These are phyloP conservation scores for Phytopythium litorale DNA, from an alignment of 352 stramenopile genomes.

Conservation along the genomic window DNA sequence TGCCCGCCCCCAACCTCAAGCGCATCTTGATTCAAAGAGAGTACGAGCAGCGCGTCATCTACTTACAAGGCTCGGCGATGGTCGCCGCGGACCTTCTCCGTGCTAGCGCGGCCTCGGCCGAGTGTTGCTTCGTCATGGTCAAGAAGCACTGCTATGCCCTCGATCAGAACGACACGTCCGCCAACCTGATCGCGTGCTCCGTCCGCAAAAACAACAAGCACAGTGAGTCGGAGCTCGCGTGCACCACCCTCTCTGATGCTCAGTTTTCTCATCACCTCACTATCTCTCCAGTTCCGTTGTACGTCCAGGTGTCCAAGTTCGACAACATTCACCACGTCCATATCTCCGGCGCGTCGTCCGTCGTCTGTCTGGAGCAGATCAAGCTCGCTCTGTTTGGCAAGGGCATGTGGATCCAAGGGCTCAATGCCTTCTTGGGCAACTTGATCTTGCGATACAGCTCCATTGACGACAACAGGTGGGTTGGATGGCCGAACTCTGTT, in stretches of 20 bases:
- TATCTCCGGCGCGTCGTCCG: slow-evolving; percentile 60
- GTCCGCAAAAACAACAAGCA: slow-evolving; percentile 74
- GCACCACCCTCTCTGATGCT: background rate
- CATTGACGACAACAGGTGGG: slow-evolving; percentile 40
- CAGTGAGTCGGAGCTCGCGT: slow-evolving; percentile 20
- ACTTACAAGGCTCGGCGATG: slow-evolving; percentile 77
- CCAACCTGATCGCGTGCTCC: slow-evolving; percentile 72
- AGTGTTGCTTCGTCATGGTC: slow-evolving; percentile 73
- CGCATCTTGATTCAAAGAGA: slow-evolving; percentile 62
- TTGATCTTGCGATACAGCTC: slow-evolving; percentile 53
- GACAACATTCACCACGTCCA: slow-evolving; percentile 73
- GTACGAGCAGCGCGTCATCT: slow-evolving; percentile 75
- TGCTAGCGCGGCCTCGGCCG: slow-evolving; percentile 38
- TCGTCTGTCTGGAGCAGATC: slow-evolving; percentile 76
- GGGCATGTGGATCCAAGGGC: slow-evolving; percentile 60
- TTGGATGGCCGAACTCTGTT: background rate
- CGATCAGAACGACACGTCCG: slow-evolving; percentile 65
- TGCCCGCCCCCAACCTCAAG: slow-evolving; percentile 54
- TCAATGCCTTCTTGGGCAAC: slow-evolving; percentile 78
- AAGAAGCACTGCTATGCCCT: slow-evolving; percentile 58
- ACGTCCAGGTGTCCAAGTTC: slow-evolving; percentile 74
- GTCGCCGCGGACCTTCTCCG: slow-evolving; percentile 62
- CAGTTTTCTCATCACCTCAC: background rate
- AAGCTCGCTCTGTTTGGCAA: slow-evolving; percentile 72
- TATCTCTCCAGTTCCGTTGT: slow-evolving; percentile 39